Conservation (phyloP, 805 yeast species). For the Danielia oregonensis region DNA sequence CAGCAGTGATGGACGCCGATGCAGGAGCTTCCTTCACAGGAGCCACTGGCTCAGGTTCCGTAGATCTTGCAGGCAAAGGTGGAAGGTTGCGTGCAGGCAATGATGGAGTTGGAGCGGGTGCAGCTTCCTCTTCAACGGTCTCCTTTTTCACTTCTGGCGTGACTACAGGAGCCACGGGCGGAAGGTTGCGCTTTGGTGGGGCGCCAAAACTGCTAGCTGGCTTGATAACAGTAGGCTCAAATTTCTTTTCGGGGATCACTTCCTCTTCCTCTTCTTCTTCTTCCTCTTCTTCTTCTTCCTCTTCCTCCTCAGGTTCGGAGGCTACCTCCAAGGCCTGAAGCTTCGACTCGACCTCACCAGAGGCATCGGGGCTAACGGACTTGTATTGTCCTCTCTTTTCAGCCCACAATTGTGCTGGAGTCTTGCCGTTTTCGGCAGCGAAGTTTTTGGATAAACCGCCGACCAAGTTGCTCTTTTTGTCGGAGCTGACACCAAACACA, state of each 20-base stretch:
- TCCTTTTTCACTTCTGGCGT: too few species aligned
- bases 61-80: constrained; percentile 15
- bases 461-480: constrained; percentile 40
- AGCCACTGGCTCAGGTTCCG: constrained; percentile 3
- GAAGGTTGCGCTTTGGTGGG: constrained; percentile 13
- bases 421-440: constrained; percentile 62
- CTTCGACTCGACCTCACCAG: constrained; percentile 11
- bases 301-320: constrained; percentile 4
- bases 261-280: constrained; percentile 23
- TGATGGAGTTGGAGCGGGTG: constrained; percentile 17
- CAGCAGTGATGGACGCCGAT: constrained; percentile 43
- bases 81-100: constrained; percentile 13
- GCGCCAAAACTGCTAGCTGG: too few species aligned
- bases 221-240: too few species aligned
- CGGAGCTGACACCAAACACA: constrained; percentile 16
- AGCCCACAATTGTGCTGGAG: constrained; percentile 96
- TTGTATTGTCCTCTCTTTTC: constrained; percentile 73
- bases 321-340: background rate
- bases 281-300: constrained; percentile 7
- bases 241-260: constrained; percentile 9
- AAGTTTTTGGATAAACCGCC: constrained; percentile 61
- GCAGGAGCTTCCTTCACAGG: background rate
- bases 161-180: constrained; percentile 19
- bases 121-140: constrained; percentile 8
- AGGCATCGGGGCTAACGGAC: constrained; percentile 29